phyloP scores from a whole-genome alignment of 306 rosid genomes.

The Acacia confusa region DNA sequence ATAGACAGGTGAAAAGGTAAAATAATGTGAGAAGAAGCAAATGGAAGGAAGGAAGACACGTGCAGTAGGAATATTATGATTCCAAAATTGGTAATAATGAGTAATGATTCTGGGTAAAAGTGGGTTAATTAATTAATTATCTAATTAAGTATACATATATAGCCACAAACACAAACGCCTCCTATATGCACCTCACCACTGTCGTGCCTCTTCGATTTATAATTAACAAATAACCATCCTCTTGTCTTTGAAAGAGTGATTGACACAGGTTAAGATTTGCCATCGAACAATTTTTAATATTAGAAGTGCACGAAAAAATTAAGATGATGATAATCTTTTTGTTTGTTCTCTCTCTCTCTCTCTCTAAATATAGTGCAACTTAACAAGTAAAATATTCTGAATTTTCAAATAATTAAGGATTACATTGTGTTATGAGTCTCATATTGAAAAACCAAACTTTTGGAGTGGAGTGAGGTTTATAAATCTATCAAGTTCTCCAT shows the following conservation, averaged over 20 bases:
- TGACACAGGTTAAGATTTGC: too few species aligned
- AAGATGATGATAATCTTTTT: too few species aligned
- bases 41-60: slow-evolving; percentile 20
- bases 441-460: too few species aligned
- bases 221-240: too few species aligned
- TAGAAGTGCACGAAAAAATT: too few species aligned
- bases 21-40: slow-evolving; percentile 4
- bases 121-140: not conserved
- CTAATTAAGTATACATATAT: not conserved
- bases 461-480: too few species aligned
- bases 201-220: too few species aligned
- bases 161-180: not conserved
- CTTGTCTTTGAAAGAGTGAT: too few species aligned
- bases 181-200: not conserved
- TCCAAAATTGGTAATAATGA: slow-evolving; percentile 22
- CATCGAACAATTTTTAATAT: too few species aligned
- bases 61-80: slow-evolving; percentile 32
- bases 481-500: too few species aligned
- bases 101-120: slow-evolving; percentile 35
- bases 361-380: not conserved
- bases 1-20: not conserved
- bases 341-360: too few species aligned
- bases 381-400: not conserved
- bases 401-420: not conserved
- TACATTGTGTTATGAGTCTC: too few species aligned